phyloP scores from a whole-genome alignment of 495 filamentous ascomycete species.

The Chaetomium tenue region DNA sequence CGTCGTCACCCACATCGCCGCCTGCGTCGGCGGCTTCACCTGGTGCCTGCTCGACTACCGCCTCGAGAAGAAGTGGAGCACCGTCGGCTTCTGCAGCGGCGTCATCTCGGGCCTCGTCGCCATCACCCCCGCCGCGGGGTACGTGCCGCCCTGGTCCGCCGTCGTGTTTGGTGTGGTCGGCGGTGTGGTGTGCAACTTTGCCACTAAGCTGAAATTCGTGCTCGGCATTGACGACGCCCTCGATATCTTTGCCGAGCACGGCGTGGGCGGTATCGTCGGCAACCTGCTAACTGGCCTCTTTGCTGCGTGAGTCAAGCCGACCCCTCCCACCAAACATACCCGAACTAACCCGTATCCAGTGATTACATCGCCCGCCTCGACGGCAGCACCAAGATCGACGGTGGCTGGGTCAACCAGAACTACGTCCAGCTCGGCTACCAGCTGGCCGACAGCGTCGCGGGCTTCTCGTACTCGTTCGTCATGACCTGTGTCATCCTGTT shows the following conservation, averaged over 20 bases:
- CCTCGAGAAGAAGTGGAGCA: conserved; percentile 93
- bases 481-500: conserved; percentile 89
- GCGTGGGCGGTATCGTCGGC: conserved; percentile 81
- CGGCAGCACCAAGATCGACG: conserved; percentile 63
- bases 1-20: conserved; percentile 69
- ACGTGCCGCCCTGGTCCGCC: conserved; percentile 86
- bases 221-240: conserved; percentile 85
- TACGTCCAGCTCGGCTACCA: conserved; percentile 91
- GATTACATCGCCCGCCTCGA: conserved; percentile 91
- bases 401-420: conserved; percentile 90
- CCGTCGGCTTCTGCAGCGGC: conserved; percentile 96
- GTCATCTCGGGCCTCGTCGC: conserved; percentile 91
- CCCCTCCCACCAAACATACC: neutral
- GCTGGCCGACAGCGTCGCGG: conserved; percentile 83
- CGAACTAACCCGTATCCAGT: conserved; percentile 7
- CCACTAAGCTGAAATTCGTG: conserved; percentile 94
- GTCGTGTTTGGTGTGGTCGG: conserved; percentile 87
- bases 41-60: conserved; percentile 96
- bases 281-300: conserved; percentile 92
- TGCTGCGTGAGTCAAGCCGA: conserved; percentile 56
- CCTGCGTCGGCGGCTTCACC: conserved; percentile 85
- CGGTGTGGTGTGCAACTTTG: conserved; percentile 86
- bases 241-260: conserved; percentile 95
- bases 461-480: conserved; percentile 84
- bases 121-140: conserved; percentile 91